A percentile compares a stretch with the other conserved stretches of the same genome.
Evolutionary conservation across 2,329 filamentous ascomycete species (phyloP).

Genomic region (Pseudogymnoascus destructans): DNA sequence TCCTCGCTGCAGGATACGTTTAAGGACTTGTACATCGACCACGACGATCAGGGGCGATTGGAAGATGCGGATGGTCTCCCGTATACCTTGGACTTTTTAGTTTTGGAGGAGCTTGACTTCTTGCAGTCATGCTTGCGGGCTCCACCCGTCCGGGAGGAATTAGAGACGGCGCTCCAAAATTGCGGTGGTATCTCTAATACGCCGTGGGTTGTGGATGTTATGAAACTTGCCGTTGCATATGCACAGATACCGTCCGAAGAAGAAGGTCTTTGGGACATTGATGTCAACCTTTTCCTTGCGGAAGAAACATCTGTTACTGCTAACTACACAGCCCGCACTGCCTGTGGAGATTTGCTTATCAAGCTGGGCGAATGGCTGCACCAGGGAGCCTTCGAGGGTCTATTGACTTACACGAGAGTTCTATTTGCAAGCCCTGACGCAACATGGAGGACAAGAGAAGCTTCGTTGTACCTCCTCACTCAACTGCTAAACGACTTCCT

Average conservation of each 20-base stretch:
- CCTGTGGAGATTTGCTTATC: slow-evolving; percentile 81
- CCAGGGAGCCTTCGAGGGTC: slow-evolving; percentile 59
- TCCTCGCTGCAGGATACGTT: slow-evolving; percentile 59
- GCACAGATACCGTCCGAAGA: slow-evolving; percentile 86
- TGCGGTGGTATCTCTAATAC: slow-evolving; percentile 47
- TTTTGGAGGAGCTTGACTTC: slow-evolving; percentile 89
- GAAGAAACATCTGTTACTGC: slow-evolving; percentile 91
- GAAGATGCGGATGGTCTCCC: slow-evolving; percentile 87
- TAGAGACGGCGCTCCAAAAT: slow-evolving; percentile 62
- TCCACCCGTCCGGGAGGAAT: slow-evolving; percentile 73
- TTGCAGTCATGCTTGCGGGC: slow-evolving; percentile 84
- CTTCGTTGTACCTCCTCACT: slow-evolving; percentile 73
- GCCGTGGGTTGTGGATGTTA: slow-evolving; percentile 75
- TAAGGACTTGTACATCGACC: slow-evolving; percentile 70
- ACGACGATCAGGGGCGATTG: slow-evolving; percentile 73
- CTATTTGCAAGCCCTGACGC: slow-evolving; percentile 48
- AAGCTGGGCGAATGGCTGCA: slow-evolving; percentile 87
- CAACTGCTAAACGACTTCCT: slow-evolving; percentile 72
- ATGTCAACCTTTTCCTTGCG: slow-evolving; percentile 87
- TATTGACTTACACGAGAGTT: slow-evolving; percentile 62
- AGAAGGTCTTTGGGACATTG: slow-evolving; percentile 90
- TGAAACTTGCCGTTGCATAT: slow-evolving; percentile 74
- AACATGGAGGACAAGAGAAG: slow-evolving; percentile 57
- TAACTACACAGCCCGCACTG: slow-evolving; percentile 90
- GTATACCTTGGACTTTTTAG: slow-evolving; percentile 85